Evolutionary conservation across 2,329 filamentous ascomycete genomes (phyloP), one percentile per base, ranked within the genome.

Genomic region (Ramularia collo-cygni): DNA sequence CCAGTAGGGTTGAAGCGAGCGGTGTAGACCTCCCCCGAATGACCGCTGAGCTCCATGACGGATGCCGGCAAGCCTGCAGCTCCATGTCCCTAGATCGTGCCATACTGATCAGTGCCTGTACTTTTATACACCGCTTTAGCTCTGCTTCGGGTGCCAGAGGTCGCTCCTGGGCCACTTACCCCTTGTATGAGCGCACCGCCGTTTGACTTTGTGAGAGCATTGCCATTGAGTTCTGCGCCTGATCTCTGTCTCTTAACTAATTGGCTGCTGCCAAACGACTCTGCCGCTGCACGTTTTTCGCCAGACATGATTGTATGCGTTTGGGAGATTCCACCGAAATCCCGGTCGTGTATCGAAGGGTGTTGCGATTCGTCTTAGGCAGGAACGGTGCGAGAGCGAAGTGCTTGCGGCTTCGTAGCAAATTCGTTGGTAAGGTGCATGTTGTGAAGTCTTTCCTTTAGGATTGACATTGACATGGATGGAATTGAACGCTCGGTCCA

Each of bases 271-370:
- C 31, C 31, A 53, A 90, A 90, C 45, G 85, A 83, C 53, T 84
- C 83, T 46, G 85, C 81, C n/a, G 89, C 88, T 44, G 88, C 84
- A 60, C 92, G 79, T 69, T 98, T 96, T 66, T 94, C 89, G 48
- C 84, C 76, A 24, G 88, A 87, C 89, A 95, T 95, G 44, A 49
- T 66, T 38, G 33, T 24, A 6, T 6, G n/a, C n/a, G n/a, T n/a
- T n/a, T n/a, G n/a, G n/a, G n/a, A n/a, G n/a, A n/a, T n/a, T n/a
- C n/a, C n/a, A n/a, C n/a, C n/a, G n/a, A n/a, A n/a, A n/a, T n/a
- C n/a, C n/a, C n/a, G n/a, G n/a, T n/a, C n/a, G n/a, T n/a, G n/a
- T n/a, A n/a, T n/a, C n/a, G n/a, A n/a, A n/a, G n/a, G n/a, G n/a
- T n/a, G n/a, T n/a, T n/a, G n/a, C n/a, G n/a, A n/a, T n/a, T n/a